Evolutionary conservation across 169 alveolate species (phyloP).

Genomic region (Plasmodium knowlesi): DNA sequence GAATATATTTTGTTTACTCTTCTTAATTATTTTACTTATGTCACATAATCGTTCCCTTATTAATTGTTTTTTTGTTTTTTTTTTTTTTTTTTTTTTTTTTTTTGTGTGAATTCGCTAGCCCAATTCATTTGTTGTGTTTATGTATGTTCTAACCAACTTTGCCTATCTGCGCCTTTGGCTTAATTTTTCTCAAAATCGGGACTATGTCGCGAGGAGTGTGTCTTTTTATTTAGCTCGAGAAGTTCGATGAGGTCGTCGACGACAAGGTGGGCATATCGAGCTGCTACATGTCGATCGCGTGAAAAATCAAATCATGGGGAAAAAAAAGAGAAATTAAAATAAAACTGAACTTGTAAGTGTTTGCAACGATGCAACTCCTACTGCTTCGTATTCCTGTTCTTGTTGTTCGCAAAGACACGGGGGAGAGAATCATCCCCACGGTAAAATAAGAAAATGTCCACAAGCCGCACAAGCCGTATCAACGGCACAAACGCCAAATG

Average conservation of each 20-base stretch:
- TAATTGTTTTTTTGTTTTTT: background rate
- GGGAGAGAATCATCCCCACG: too few relatives aligned
- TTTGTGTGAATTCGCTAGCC: background rate
- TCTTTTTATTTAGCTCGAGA: background rate
- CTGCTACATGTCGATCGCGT: background rate
- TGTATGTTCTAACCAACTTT: background rate
- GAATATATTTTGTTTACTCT: background rate
- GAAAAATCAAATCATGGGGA: background rate
- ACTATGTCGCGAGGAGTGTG: background rate
- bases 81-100: background rate
- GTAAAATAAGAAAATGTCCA: too few relatives aligned
- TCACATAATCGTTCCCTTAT: background rate
- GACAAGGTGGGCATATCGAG: background rate
- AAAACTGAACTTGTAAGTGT: too few relatives aligned
- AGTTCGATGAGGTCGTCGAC: background rate
- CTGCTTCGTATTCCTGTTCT: background rate
- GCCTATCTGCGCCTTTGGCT: slow-evolving; percentile 1
- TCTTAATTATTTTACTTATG: background rate
- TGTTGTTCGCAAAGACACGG: background rate
- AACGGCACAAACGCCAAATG: too few relatives aligned
- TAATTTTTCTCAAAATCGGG: background rate
- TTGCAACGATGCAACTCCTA: background rate
- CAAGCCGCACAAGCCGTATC: too few relatives aligned
- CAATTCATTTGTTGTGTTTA: background rate
- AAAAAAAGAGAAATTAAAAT: too few relatives aligned